These are phyloP conservation scores for Saksenaea oblongispora DNA, from an alignment of 371 early-diverging fungal genomes.

Conservation along the genomic window DNA sequence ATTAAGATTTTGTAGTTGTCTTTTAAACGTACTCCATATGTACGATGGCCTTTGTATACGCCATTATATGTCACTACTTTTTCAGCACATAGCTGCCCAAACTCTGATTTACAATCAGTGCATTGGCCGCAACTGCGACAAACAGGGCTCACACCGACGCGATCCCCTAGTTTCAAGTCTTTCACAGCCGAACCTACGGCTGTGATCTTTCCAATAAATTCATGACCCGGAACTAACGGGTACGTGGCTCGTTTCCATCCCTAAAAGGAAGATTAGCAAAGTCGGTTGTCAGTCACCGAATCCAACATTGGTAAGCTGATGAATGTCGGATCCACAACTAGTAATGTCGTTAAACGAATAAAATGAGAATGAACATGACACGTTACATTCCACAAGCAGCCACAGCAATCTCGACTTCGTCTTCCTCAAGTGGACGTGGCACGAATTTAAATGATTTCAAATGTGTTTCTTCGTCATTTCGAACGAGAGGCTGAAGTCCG, in stretches of 20 bases:
- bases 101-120: slow-evolving; percentile 31
- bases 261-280: slow-evolving; percentile 28
- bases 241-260: slow-evolving; percentile 44
- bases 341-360: background rate
- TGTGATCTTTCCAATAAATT: slow-evolving; percentile 69
- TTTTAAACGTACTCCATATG: slow-evolving; percentile 48
- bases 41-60: slow-evolving; percentile 28
- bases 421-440: slow-evolving; percentile 35
- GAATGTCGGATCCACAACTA: slow-evolving; percentile 58
- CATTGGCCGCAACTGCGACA: slow-evolving; percentile 42
- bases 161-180: slow-evolving; percentile 59
- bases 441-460: slow-evolving; percentile 45
- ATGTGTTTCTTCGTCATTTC: slow-evolving; percentile 20
- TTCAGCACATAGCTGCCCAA: slow-evolving; percentile 39
- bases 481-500: slow-evolving; percentile 30
- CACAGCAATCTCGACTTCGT: slow-evolving; percentile 65
- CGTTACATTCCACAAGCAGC: slow-evolving; percentile 60
- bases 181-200: slow-evolving; percentile 51
- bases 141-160: slow-evolving; percentile 76
- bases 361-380: background rate
- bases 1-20: background rate
- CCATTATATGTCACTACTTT: slow-evolving; percentile 52
- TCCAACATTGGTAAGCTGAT: slow-evolving; percentile 30
- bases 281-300: no score
- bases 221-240: slow-evolving; percentile 79